Conservation (phyloP, 2,329 filamentous ascomycete genomes). For the Escovopsis weberi region DNA sequence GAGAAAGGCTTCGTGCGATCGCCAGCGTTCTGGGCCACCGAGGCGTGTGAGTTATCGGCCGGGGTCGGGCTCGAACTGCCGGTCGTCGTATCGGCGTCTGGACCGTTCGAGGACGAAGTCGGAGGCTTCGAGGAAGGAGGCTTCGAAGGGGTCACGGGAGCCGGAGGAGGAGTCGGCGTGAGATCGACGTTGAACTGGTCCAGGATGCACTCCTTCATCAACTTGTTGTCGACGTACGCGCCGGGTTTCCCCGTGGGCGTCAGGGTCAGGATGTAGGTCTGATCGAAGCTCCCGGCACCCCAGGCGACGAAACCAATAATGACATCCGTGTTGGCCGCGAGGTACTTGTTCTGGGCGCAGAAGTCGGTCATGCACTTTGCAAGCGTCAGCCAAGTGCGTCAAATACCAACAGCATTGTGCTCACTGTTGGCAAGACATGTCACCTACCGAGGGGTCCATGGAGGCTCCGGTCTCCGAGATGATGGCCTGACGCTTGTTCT, state of each 20-base stretch:
- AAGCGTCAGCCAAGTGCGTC: not conserved
- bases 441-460: conserved; percentile 22
- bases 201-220: conserved; percentile 29
- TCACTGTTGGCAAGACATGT: not conserved
- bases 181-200: conserved; percentile 17
- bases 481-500: conserved; percentile 32
- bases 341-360: conserved; percentile 31
- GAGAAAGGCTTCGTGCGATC: not conserved
- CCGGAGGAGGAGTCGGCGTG: conserved; percentile 1
- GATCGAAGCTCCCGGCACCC: conserved; percentile 30
- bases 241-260: conserved; percentile 19
- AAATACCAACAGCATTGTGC: too few species aligned
- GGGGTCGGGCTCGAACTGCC: not conserved
- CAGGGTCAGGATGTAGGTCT: conserved; percentile 27
- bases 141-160: conserved; percentile 1
- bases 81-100: too few species aligned
- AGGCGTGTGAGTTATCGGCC: conserved; percentile 1
- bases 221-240: conserved; percentile 21
- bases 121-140: not conserved
- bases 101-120: too few species aligned
- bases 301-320: conserved; percentile 32
- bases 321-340: conserved; percentile 31
- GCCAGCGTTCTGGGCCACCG: conserved; percentile 1
- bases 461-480: conserved; percentile 39
- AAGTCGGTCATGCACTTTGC: conserved; percentile 27